Conservation (phyloP, 176 grass and related monocot species). For the Luzula sylvatica region DNA sequence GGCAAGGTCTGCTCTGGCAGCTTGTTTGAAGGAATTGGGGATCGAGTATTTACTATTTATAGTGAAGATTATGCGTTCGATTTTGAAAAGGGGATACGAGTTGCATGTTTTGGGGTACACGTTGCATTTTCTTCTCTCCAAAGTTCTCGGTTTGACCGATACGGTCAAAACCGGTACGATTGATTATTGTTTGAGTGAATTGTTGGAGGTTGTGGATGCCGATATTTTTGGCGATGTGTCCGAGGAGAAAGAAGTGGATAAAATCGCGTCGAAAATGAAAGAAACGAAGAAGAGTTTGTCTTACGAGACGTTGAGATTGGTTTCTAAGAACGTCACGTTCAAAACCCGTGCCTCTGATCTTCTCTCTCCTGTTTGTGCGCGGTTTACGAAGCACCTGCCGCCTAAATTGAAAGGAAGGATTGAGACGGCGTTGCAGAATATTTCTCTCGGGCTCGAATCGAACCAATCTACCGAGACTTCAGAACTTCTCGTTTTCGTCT, state of each 20-base stretch:
- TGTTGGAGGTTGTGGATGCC: conserved; percentile 59
- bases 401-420: conserved; percentile 62
- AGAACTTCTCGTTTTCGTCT: conserved; percentile 65
- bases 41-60: conserved; percentile 74
- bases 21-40: conserved; percentile 85
- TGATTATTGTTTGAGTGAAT: conserved; percentile 81
- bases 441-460: conserved; percentile 71
- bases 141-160: conserved; percentile 22
- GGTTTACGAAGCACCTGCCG: conserved; percentile 58
- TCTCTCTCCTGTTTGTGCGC: conserved; percentile 49
- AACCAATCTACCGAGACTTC: conserved; percentile 65
- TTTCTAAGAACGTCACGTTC: conserved; percentile 69
- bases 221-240: conserved; percentile 91
- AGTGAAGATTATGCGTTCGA: conserved; percentile 74
- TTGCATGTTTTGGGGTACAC: conserved; percentile 95
- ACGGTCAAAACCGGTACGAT: conserved; percentile 42
- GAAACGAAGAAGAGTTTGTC: conserved; percentile 94
- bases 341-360: conserved; percentile 62
- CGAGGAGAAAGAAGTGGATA: conserved; percentile 93
- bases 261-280: conserved; percentile 97
- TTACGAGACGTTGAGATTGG: conserved; percentile 70
- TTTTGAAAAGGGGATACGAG: conserved; percentile 91
- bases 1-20: conserved; percentile 74
- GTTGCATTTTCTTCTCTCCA: conserved; percentile 71
- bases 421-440: conserved; percentile 65